Conservation (phyloP, 208 protist species). For the Paratrypanosoma confusum region DNA sequence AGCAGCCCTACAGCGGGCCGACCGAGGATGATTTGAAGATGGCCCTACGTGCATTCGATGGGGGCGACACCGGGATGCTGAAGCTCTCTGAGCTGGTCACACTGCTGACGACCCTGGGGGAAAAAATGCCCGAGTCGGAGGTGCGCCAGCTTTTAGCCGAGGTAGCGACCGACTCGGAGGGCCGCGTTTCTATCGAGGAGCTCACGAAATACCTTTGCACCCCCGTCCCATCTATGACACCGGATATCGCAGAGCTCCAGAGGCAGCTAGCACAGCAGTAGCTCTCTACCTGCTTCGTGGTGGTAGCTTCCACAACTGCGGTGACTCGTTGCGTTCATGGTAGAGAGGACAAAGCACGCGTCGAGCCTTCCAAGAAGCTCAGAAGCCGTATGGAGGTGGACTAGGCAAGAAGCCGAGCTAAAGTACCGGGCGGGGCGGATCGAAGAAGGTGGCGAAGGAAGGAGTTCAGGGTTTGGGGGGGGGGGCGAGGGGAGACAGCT, state of each 20-base stretch:
- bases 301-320: too few species aligned
- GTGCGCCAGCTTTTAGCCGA: constrained; percentile 76
- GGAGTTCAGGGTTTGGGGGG: too few species aligned
- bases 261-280: constrained; percentile 40
- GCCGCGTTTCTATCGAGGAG: constrained; percentile 69
- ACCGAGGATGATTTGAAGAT: constrained; percentile 78
- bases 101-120: constrained; percentile 72
- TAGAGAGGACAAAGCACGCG: too few species aligned
- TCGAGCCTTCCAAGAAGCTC: too few species aligned
- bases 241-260: constrained; percentile 80
- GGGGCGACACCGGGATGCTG: constrained; percentile 48
- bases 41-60: constrained; percentile 77
- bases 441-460: too few species aligned
- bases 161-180: constrained; percentile 61
- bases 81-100: constrained; percentile 73
- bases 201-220: constrained; percentile 69
- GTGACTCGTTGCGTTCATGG: too few species aligned
- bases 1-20: constrained; percentile 75
- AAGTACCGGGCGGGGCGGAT: too few species aligned
- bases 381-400: too few species aligned
- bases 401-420: too few species aligned
- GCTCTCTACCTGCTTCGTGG: too few species aligned
- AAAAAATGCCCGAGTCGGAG: constrained; percentile 81
- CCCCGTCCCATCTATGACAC: constrained; percentile 73
- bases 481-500: too few species aligned